Evolutionary conservation across 345 rosid species (phyloP).

Genomic region (Mangifera indica): DNA sequence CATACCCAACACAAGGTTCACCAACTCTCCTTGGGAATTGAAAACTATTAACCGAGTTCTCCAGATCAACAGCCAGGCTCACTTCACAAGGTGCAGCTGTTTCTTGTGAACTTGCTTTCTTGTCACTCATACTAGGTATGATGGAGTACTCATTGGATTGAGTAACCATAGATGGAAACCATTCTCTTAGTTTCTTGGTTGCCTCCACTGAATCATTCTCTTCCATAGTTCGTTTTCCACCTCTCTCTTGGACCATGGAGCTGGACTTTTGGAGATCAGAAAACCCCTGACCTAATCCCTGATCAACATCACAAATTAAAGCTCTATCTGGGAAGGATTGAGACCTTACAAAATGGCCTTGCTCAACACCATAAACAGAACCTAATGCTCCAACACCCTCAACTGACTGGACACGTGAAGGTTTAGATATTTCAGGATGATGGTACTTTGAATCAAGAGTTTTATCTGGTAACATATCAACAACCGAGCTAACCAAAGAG

Average conservation of each 20-base stretch:
- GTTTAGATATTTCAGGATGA: conserved; percentile 39
- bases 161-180: conserved; percentile 52
- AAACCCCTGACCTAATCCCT: conserved; percentile 38
- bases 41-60: conserved; percentile 30
- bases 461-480: conserved; percentile 25
- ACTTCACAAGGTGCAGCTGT: conserved; percentile 34
- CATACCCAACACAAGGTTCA: conserved; percentile 39
- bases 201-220: conserved; percentile 45
- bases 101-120: conserved; percentile 25
- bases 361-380: conserved; percentile 35
- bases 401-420: conserved; percentile 25
- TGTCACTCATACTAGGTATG: conserved; percentile 33
- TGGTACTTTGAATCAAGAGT: conserved; percentile 28
- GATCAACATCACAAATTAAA: conserved; percentile 39
- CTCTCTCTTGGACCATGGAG: conserved; percentile 57
- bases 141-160: conserved; percentile 30
- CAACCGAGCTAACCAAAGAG: conserved; percentile 35
- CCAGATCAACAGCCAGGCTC: conserved; percentile 24
- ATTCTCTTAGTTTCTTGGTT: conserved; percentile 64
- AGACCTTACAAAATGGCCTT: conserved; percentile 50
- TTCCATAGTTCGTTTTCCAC: conserved; percentile 63
- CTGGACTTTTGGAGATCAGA: conserved; percentile 45
- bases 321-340: conserved; percentile 59
- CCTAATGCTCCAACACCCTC: conserved; percentile 37
- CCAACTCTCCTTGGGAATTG: conserved; percentile 29